Conservation (phyloP, 1,284 basidiomycete species). For the Singerocomus inundabilis region DNA sequence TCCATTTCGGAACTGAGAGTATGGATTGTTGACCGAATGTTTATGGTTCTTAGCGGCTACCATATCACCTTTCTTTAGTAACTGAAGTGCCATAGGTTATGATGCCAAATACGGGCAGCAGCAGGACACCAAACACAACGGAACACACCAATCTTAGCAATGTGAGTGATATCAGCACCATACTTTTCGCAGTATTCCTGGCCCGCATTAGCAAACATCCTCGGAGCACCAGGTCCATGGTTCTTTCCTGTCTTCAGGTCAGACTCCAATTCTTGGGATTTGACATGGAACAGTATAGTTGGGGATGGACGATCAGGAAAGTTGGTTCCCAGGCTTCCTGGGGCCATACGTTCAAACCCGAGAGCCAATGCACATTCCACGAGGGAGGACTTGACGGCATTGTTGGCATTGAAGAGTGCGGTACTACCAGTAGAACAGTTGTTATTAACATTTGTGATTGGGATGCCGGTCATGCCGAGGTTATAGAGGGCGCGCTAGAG, state of each 20-base stretch:
- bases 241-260: constrained; percentile 53
- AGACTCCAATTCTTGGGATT: constrained; percentile 53
- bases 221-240: constrained; percentile 67
- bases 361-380: constrained; percentile 79
- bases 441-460: constrained; percentile 86
- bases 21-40: constrained; percentile 81
- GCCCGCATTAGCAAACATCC: constrained; percentile 78
- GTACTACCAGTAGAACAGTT: constrained; percentile 80
- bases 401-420: constrained; percentile 70
- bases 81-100: background rate
- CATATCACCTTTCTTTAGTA: background rate
- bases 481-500: constrained; percentile 69
- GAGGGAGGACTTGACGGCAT: constrained; percentile 65
- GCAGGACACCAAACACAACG: background rate
- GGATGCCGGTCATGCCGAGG: constrained; percentile 82
- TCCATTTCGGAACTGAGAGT: constrained; percentile 80
- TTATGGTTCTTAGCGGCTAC: constrained; percentile 81
- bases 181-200: constrained; percentile 78
- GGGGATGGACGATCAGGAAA: constrained; percentile 72
- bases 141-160: constrained; percentile 72
- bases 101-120: background rate
- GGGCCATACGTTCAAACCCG: constrained; percentile 86
- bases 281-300: constrained; percentile 45
- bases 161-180: constrained; percentile 65
- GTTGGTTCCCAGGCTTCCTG: constrained; percentile 69